phyloP scores from a whole-genome alignment of 2,329 filamentous ascomycete genomes.

The Claviceps purpurea region DNA sequence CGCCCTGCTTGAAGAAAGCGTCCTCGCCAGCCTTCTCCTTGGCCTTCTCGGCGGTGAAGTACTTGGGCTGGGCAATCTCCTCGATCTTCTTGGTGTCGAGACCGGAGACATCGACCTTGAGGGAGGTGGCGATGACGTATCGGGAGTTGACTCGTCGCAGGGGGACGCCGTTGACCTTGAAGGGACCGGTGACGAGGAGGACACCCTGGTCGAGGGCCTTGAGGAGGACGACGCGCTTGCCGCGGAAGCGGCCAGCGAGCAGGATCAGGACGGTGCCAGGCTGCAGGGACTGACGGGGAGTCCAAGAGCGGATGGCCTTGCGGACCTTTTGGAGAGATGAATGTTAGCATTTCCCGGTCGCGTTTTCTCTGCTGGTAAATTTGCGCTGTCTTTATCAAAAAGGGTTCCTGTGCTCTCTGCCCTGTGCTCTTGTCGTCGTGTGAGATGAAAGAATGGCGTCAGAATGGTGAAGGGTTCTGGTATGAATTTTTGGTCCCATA shows the following conservation, averaged over 20 bases:
- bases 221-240: constrained; percentile 98
- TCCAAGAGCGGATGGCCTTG: constrained; percentile 82
- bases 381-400: background rate
- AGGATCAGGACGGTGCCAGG: constrained; percentile 97
- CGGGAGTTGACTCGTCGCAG: constrained; percentile 87
- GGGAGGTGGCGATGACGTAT: constrained; percentile 85
- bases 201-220: constrained; percentile 96
- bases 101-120: constrained; percentile 71
- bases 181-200: constrained; percentile 96
- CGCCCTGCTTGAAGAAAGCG: constrained; percentile 98
- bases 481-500: background rate
- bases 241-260: constrained; percentile 97
- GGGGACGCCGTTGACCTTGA: constrained; percentile 99
- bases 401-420: constrained; percentile 1
- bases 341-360: constrained; percentile 3
- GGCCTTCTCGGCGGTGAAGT: constrained; percentile 93
- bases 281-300: constrained; percentile 77
- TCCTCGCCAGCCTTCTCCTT: constrained; percentile 95
- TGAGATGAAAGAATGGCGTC: background rate
- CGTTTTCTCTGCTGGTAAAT: background rate
- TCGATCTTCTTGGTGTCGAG: constrained; percentile 85
- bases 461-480: background rate
- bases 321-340: constrained; percentile 52
- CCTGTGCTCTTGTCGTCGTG: background rate
- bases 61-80: constrained; percentile 62